A percentile compares a stretch with the other conserved stretches of the same genome.
Evolutionary conservation across 2,329 filamentous ascomycete species (phyloP).

Genomic region (Aaosphaeria pasadenensis): DNA sequence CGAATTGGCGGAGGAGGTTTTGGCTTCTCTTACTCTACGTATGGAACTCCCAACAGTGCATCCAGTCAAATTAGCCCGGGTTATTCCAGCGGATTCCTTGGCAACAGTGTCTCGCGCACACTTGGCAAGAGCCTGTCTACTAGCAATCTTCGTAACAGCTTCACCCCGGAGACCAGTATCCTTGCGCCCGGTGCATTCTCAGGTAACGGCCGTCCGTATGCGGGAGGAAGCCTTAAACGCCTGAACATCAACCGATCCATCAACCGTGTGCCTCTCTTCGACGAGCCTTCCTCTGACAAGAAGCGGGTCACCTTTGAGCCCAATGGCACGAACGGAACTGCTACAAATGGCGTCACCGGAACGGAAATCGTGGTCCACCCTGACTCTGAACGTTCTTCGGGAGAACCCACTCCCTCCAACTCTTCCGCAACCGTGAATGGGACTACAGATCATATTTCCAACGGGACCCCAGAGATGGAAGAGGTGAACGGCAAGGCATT

Average conservation of each 20-base stretch:
- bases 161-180: slow-evolving; percentile 80
- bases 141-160: slow-evolving; percentile 79
- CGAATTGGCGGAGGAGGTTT: slow-evolving; percentile 59
- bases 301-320: slow-evolving; percentile 75
- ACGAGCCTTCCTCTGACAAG: slow-evolving; percentile 53
- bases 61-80: slow-evolving; percentile 73
- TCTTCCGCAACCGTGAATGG: slow-evolving; percentile 51
- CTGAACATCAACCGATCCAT: slow-evolving; percentile 88
- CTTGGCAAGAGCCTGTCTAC: slow-evolving; percentile 86
- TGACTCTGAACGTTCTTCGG: slow-evolving; percentile 53
- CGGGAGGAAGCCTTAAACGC: slow-evolving; percentile 69
- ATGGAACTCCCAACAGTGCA: slow-evolving; percentile 74
- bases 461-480: slow-evolving; percentile 62
- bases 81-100: slow-evolving; percentile 40
- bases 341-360: slow-evolving; percentile 40
- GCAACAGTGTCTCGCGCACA: slow-evolving; percentile 65
- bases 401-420: slow-evolving; percentile 58
- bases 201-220: slow-evolving; percentile 48
- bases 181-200: slow-evolving; percentile 83
- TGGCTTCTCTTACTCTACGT: slow-evolving; percentile 90
- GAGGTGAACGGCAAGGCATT: slow-evolving; percentile 73
- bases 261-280: slow-evolving; percentile 60
- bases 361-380: slow-evolving; percentile 50
- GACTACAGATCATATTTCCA: slow-evolving; percentile 26
- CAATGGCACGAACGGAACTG: slow-evolving; percentile 31